Conservation (phyloP, 306 rosid genomes). For the Betula pendula region DNA sequence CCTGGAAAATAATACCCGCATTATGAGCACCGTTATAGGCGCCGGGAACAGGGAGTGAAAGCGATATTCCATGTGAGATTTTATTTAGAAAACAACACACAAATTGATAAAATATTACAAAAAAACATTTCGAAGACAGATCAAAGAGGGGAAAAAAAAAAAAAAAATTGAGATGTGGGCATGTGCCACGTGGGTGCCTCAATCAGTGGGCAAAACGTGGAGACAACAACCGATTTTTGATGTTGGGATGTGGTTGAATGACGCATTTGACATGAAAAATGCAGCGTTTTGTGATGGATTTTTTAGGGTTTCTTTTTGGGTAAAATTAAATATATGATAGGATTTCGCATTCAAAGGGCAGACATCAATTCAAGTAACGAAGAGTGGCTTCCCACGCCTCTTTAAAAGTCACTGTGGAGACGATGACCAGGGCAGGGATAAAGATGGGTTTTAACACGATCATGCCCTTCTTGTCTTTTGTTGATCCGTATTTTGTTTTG, state of each 20-base stretch:
- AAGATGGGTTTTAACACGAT: no score
- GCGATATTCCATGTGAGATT: constrained; percentile 47
- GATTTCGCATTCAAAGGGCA: background rate
- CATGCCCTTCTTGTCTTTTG: no score
- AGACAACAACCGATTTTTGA: constrained; percentile 26
- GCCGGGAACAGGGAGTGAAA: constrained; percentile 51
- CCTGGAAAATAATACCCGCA: constrained; percentile 2
- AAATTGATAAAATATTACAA: background rate
- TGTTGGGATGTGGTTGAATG: background rate
- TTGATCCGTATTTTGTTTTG: no score
- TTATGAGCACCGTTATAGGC: constrained; percentile 40
- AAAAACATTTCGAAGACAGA: background rate
- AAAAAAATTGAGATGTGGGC: constrained; percentile 22
- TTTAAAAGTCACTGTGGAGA: constrained; percentile 20
- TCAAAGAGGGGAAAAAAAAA: background rate
- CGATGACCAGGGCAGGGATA: no score
- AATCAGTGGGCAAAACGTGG: constrained; percentile 36
- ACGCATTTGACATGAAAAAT: background rate
- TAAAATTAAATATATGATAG: background rate
- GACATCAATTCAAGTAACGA: constrained; percentile 17
- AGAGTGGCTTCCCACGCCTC: constrained; percentile 47
- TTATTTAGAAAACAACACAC: constrained; percentile 7
- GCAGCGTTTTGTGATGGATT: no score
- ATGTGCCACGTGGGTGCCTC: constrained; percentile 49
- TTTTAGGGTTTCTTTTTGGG: background rate